Percentiles rank a stretch among this genome's conserved stretches.
phyloP scores from a whole-genome alignment of 208 protist genomes.

The Strigomonas culicis region DNA sequence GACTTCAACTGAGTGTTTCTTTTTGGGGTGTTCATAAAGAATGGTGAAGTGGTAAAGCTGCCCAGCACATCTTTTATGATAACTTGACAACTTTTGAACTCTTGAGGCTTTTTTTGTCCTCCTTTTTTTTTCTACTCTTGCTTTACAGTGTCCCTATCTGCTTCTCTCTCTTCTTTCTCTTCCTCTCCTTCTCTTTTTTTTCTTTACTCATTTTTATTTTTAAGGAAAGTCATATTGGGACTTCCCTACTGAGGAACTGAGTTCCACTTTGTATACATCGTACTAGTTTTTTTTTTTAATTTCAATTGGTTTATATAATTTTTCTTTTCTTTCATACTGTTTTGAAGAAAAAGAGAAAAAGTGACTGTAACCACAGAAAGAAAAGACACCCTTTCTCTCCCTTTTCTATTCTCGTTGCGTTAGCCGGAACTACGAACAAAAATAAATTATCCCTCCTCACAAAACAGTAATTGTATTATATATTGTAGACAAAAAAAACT shows the following conservation, averaged over 20 bases:
- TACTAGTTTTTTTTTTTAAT: not conserved
- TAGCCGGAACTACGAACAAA: no score
- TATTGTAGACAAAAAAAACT: not conserved
- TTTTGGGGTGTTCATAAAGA: not conserved
- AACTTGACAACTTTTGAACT: conserved; percentile 10
- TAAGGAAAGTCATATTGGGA: not conserved
- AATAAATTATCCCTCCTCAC: no score
- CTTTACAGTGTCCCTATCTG: not conserved
- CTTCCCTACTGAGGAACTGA: not conserved
- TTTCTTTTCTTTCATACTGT: conserved; percentile 9
- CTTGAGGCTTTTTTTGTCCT: conserved; percentile 2
- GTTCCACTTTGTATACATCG: conserved; percentile 1
- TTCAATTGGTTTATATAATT: not conserved
- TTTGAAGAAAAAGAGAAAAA: no score
- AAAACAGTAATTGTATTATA: conserved; percentile 2
- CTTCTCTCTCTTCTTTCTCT: not conserved
- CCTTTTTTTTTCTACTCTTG: not conserved
- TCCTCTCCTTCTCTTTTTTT: conserved; percentile 9
- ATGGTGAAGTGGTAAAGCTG: not conserved
- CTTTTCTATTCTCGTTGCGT: no score
- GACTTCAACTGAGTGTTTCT: no score
- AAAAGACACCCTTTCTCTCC: no score
- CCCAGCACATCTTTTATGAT: not conserved
- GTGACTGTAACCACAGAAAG: no score
- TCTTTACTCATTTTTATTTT: conserved; percentile 8